Conservation (phyloP, 257 asterid species). For the Salvia rosmarinus region DNA sequence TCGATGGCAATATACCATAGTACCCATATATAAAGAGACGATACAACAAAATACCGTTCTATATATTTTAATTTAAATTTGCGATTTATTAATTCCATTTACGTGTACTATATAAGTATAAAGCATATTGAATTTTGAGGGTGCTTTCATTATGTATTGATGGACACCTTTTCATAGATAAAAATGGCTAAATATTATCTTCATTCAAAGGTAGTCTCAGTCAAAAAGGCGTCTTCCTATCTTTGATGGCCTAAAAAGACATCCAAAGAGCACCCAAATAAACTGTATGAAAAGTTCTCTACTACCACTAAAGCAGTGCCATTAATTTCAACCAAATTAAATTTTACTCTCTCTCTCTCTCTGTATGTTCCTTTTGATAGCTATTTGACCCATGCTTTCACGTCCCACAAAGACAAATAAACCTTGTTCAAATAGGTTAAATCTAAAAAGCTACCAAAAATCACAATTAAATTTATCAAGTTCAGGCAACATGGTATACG, state of each 20-base stretch:
- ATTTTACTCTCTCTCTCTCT: neutral
- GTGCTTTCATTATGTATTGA: neutral
- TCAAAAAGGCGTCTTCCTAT: slow-evolving; percentile 63
- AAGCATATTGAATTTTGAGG: neutral
- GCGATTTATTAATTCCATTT: too few species aligned
- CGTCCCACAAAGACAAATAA: slow-evolving; percentile 30
- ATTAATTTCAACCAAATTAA: slow-evolving; percentile 46
- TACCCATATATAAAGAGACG: too few species aligned
- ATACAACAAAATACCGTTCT: too few species aligned
- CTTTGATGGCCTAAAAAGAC: slow-evolving; percentile 80
- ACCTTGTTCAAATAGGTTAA: slow-evolving; percentile 19
- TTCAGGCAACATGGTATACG: too few species aligned
- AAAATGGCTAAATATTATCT: slow-evolving; percentile 12
- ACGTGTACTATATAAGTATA: too few species aligned
- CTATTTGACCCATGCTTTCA: slow-evolving; percentile 38
- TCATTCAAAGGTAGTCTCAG: slow-evolving; percentile 47
- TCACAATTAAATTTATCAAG: too few species aligned
- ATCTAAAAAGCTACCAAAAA: slow-evolving; percentile 27
- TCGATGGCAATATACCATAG: too few species aligned
- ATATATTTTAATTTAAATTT: too few species aligned
- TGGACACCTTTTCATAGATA: neutral
- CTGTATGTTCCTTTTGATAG: slow-evolving; percentile 2
- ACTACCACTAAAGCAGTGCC: slow-evolving; percentile 47
- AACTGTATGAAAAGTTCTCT: slow-evolving; percentile 51
- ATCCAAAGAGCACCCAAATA: slow-evolving; percentile 50